Conservation (phyloP, 2,329 filamentous ascomycete genomes). For the Amesomyces nigricolor region DNA sequence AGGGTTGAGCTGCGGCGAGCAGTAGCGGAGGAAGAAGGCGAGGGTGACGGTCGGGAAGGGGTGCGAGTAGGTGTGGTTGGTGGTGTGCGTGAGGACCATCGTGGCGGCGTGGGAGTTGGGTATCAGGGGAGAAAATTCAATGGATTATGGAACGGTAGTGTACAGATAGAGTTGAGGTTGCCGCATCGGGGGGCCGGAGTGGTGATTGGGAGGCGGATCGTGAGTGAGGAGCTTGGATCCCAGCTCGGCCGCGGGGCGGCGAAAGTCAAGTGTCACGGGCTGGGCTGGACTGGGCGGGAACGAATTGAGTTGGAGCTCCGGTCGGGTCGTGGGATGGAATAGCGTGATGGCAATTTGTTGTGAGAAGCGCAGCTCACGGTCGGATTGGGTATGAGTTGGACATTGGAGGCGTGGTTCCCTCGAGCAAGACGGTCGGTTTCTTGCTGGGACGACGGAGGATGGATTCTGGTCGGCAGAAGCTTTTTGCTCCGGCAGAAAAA, state of each 20-base stretch:
- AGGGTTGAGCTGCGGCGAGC: conserved; percentile 63
- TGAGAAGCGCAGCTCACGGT: conserved; percentile 23
- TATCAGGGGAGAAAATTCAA: neutral
- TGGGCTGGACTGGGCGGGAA: neutral
- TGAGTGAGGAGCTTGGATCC: conserved; percentile 15
- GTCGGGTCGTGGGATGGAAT: neutral
- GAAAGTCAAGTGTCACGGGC: conserved; percentile 11
- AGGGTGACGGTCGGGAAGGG: conserved; percentile 80
- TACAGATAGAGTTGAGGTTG: conserved; percentile 1
- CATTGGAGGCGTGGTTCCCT: conserved; percentile 16
- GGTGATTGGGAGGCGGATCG: neutral
- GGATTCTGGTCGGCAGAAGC: conserved; percentile 8
- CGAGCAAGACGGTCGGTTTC: conserved; percentile 14
- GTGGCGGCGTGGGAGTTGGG: conserved; percentile 25
- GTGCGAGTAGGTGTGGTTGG: conserved; percentile 69
- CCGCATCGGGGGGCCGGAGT: neutral
- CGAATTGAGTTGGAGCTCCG: neutral
- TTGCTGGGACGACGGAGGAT: conserved; percentile 1
- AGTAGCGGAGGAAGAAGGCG: conserved; percentile 85
- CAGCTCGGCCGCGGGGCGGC: conserved; percentile 13
- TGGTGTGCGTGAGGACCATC: conserved; percentile 60
- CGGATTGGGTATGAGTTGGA: conserved; percentile 12
- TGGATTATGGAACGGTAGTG: neutral
- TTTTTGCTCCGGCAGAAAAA: conserved; percentile 20
- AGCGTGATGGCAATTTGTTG: conserved; percentile 3